Evolutionary conservation across 2,329 filamentous ascomycete species (phyloP), one percentile per base, ranked within the genome.

Genomic region (Bipolaris sorokiniana): DNA sequence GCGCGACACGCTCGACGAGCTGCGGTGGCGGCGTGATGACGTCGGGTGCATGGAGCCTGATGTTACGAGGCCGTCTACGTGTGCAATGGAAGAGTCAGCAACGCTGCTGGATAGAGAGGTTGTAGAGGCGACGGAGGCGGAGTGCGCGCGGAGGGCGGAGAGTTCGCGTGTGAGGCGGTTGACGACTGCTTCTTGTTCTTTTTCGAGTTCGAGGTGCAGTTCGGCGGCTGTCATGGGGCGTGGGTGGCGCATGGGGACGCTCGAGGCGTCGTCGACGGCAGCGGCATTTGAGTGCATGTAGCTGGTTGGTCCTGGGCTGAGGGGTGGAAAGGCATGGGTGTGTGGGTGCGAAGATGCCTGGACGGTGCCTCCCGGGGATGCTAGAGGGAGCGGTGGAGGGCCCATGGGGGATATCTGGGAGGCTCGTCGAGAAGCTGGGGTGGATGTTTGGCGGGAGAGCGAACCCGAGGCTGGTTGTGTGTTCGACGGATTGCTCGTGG

Each of bases 131-230:
- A 87, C 85, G 1, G 84, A 87, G 5, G 85, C 83, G 7, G 86
- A 86, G 70, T 86, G 86, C 22, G 86, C 84, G 56, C 93, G 90
- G n/a, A 98, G 86, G 50, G 92, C 82, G 15, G 89, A 88, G 34
- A 98, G 86, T 75, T 98, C 94, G 55, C 94, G 90, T 0, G 91
- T 96, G 31, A 98, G 83, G 33, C 94, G 91, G 79, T 98, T 98
- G 59, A 97, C 93, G 69, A 97, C 89, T 34, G 92, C 91, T 77
- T 98, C 94, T 69, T 98, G 93, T 74, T 98, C 94, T 77, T 96
- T 95, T 78, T 98, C 94, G 23, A 97, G 83, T 79, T 97, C 87
- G 58, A 90, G 83, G 76, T 97, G 92, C 59, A 98, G 83, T 76
- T 98, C 94, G 3, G 92, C 90, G 1, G 92, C 88, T 0, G 94